Percentiles rank a stretch among this genome's conserved stretches.
Conservation (phyloP, 495 filamentous ascomycete species). For the Aspergillus incahuasiensis region DNA sequence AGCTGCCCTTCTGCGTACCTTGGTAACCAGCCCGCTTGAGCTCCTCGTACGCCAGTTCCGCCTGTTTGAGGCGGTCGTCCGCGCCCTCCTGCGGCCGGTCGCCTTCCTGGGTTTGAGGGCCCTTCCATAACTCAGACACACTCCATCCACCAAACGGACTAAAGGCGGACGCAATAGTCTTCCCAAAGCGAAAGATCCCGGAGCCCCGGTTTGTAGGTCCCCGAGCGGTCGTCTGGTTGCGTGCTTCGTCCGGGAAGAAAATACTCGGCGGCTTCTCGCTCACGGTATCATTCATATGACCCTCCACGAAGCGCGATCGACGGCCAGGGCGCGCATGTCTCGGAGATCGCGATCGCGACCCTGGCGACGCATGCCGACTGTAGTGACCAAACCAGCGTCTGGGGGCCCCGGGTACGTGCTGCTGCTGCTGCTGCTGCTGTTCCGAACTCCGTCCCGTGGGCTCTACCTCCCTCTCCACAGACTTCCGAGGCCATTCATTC, state of each 20-base stretch:
- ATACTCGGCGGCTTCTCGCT: conserved; percentile 63
- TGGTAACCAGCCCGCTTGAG: conserved; percentile 57
- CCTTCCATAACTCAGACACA: conserved; percentile 29
- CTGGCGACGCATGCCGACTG: conserved; percentile 1
- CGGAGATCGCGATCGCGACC: conserved; percentile 28
- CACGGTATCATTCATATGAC: conserved; percentile 70
- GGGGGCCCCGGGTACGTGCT: background rate
- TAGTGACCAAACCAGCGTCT: conserved; percentile 14
- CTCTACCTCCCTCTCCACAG: conserved; percentile 8
- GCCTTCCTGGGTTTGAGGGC: conserved; percentile 23
- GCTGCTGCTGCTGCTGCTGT: background rate
- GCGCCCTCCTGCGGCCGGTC: conserved; percentile 24
- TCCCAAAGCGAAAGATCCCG: conserved; percentile 57
- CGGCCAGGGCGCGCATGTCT: conserved; percentile 31
- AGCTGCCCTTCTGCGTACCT: conserved; percentile 40
- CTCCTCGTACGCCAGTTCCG: conserved; percentile 55
- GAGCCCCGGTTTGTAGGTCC: conserved; percentile 23
- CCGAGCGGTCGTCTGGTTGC: conserved; percentile 3
- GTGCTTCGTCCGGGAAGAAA: conserved; percentile 50
- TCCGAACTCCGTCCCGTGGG: background rate
- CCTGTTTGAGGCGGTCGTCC: conserved; percentile 43
- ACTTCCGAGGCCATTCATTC: conserved; percentile 43
- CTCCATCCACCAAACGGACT: conserved; percentile 50
- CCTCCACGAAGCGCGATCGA: conserved; percentile 64
- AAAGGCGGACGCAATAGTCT: conserved; percentile 51